Conservation (phyloP, 305 asterid genomes). For the Fraxinus nigra region DNA sequence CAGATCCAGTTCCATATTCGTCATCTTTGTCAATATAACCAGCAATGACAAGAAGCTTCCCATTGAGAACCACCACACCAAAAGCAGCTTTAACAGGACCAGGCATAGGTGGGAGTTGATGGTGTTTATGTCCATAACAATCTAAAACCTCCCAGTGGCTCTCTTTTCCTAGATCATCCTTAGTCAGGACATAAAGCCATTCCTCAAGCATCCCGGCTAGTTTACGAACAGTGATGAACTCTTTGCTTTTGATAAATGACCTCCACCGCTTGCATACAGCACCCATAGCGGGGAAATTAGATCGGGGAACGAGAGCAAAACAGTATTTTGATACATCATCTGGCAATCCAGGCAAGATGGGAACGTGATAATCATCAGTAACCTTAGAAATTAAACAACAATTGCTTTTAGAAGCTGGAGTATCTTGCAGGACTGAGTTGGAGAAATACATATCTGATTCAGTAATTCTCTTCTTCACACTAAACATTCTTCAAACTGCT, state of each 20-base stretch:
- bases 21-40: constrained; percentile 41
- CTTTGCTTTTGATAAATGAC: constrained; percentile 61
- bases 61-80: constrained; percentile 58
- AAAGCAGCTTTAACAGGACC: constrained; percentile 57
- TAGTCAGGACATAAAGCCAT: constrained; percentile 69
- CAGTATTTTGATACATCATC: constrained; percentile 74
- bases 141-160: constrained; percentile 75
- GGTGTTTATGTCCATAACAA: constrained; percentile 51
- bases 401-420: constrained; percentile 30
- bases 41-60: constrained; percentile 62
- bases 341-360: constrained; percentile 74
- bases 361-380: constrained; percentile 29
- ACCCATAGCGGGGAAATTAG: constrained; percentile 57
- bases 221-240: constrained; percentile 54
- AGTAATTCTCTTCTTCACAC: constrained; percentile 41
- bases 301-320: constrained; percentile 71
- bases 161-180: constrained; percentile 46
- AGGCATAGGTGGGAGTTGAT: constrained; percentile 56
- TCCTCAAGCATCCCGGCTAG: constrained; percentile 73
- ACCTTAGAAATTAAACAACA: constrained; percentile 28
- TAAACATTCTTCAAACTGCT: constrained; percentile 41
- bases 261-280: constrained; percentile 75
- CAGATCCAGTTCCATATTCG: constrained; percentile 41
- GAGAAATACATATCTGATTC: constrained; percentile 49
- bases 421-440: constrained; percentile 26